Evolutionary conservation across 2,329 filamentous ascomycete species (phyloP).

Genomic region (Paecilomyces sp.): DNA sequence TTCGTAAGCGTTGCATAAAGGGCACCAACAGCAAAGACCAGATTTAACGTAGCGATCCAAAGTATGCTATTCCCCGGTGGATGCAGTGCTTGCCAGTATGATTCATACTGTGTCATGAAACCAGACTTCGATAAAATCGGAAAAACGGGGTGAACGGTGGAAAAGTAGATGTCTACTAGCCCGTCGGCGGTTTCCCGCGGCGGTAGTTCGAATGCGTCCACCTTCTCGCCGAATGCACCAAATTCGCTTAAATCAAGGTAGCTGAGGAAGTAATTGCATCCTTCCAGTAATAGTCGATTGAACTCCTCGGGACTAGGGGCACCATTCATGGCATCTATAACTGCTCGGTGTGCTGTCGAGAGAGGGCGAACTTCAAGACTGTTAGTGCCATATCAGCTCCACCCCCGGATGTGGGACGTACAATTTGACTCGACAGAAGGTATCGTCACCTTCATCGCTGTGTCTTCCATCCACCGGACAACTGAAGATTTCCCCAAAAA

Average conservation of each 20-base stretch:
- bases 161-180: constrained; percentile 28
- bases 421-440: neutral
- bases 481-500: constrained; percentile 12
- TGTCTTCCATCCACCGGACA: constrained; percentile 10
- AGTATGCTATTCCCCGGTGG: constrained; percentile 11
- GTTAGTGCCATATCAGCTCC: neutral
- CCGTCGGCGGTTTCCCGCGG: constrained; percentile 20
- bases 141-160: constrained; percentile 30
- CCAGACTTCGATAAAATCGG: constrained; percentile 28
- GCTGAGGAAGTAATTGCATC: constrained; percentile 29
- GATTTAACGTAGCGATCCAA: constrained; percentile 32
- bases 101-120: constrained; percentile 24
- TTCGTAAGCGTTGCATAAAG: constrained; percentile 24
- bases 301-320: constrained; percentile 3
- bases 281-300: constrained; percentile 11
- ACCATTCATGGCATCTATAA: neutral
- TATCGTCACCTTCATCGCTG: neutral
- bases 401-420: neutral
- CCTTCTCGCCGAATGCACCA: constrained; percentile 15
- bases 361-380: neutral
- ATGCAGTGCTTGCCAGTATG: constrained; percentile 14
- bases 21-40: constrained; percentile 36
- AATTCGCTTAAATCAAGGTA: constrained; percentile 13
- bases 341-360: neutral
- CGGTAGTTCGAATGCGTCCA: constrained; percentile 27